Base-by-base conservation (phyloP, 352 stramenopile species). In the Thalassiosira exigua region DNA sequence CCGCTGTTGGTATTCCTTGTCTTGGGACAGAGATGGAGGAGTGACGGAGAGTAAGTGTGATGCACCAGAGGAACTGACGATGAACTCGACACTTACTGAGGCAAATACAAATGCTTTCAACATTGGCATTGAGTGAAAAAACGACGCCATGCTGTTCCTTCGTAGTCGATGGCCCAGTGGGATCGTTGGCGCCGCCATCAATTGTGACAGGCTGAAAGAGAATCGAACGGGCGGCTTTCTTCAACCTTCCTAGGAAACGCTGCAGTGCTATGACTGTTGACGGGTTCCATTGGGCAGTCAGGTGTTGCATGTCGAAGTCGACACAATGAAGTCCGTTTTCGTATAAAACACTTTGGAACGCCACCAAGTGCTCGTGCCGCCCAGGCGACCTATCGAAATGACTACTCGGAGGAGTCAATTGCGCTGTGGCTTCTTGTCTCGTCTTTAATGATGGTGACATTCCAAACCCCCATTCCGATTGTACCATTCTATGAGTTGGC, bases 1-100 rank as follows among this genome's bases (percentile, higher is more conserved):
- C 36, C 87, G 64, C 54, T 88, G 51, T 52, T 94, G 84, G 65
- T 94, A 81, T 56, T 92, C 89, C 70, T 92, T 92, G 73, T 94
- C 89, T 79, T 17, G 62, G 50, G 27, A 75, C 4, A n/a, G n/a
- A n/a, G n/a, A n/a, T n/a, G n/a, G n/a, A n/a, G n/a, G n/a, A n/a
- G n/a, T n/a, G n/a, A n/a, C n/a, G n/a, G n/a, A n/a, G n/a, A n/a
- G n/a, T n/a, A n/a, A n/a, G n/a, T n/a, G n/a, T n/a, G n/a, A n/a
- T n/a, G n/a, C n/a, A n/a, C n/a, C n/a, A n/a, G n/a, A n/a, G n/a
- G n/a, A n/a, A n/a, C n/a, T n/a, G n/a, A n/a, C n/a, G n/a, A n/a
- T n/a, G n/a, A n/a, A n/a, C n/a, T n/a, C n/a, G n/a, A n/a, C 27
- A 60, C 56, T 73, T 74, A 60, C 56, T 60, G 19, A 61, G 26